These are phyloP conservation scores for Dysphania ambrosioides DNA, from an alignment of 148 eudicot genomes.

Conservation along the genomic window DNA sequence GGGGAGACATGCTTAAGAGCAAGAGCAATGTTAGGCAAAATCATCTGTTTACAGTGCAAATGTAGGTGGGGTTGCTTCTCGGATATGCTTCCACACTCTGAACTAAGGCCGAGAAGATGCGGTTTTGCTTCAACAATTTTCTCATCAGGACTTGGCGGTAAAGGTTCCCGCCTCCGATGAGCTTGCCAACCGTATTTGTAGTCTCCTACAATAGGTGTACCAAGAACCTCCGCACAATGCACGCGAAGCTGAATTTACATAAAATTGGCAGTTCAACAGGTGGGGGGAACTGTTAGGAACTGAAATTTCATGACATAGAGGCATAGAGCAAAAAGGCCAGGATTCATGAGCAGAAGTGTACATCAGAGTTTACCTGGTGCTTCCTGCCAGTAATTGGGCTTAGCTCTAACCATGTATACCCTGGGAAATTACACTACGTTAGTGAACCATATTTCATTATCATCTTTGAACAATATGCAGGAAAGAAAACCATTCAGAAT, in stretches of 20 bases:
- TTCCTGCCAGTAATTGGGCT: conserved; percentile 90
- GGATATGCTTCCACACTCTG: conserved; percentile 61
- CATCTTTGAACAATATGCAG: background rate
- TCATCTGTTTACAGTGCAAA: conserved; percentile 82
- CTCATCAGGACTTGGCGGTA: conserved; percentile 13
- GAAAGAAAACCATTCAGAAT: background rate
- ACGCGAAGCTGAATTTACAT: conserved; percentile 67
- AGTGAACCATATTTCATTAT: background rate
- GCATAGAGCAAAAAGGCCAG: background rate
- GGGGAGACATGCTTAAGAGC: conserved; percentile 41
- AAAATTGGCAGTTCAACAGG: background rate
- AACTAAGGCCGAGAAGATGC: conserved; percentile 33
- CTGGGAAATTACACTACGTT: conserved; percentile 36
- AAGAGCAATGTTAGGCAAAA: conserved; percentile 52
- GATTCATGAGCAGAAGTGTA: background rate
- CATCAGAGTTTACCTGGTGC: conserved; percentile 63
- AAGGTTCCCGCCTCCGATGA: conserved; percentile 56
- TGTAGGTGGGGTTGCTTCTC: conserved; percentile 71
- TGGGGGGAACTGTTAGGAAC: background rate
- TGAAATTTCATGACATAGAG: too few relatives aligned
- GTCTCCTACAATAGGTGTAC: conserved; percentile 98
- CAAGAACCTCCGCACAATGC: conserved; percentile 90
- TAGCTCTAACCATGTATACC: conserved; percentile 84
- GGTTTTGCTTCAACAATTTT: conserved; percentile 19
- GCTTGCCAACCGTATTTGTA: conserved; percentile 97